Conservation (phyloP, 78 protist species). For the Protostelium mycophagum region DNA sequence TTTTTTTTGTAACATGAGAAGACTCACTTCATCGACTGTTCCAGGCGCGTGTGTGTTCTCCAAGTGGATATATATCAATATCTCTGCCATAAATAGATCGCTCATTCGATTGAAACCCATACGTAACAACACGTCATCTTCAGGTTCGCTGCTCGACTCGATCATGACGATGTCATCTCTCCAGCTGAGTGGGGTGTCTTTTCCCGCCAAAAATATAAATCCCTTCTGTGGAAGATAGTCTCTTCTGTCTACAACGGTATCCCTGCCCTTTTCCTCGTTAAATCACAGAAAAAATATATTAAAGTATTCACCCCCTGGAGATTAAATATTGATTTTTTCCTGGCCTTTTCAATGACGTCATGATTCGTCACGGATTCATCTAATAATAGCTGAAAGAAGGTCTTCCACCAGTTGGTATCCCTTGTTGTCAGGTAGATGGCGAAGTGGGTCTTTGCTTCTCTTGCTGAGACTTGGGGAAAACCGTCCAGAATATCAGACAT, state of each 20-base stretch:
- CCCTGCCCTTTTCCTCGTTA: too few relatives aligned
- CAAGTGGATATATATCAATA: not conserved
- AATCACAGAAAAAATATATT: too few relatives aligned
- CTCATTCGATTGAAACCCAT: not conserved
- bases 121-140: not conserved
- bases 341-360: too few relatives aligned
- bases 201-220: not conserved
- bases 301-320: too few relatives aligned
- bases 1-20: too few relatives aligned
- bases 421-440: not conserved
- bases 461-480: too few relatives aligned
- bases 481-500: not conserved
- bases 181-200: not conserved
- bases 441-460: not conserved
- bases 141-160: not conserved
- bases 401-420: not conserved
- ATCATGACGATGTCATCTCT: not conserved
- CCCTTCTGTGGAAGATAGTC: not conserved
- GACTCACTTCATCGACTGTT: not conserved
- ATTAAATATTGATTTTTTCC: too few relatives aligned
- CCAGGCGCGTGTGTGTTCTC: not conserved
- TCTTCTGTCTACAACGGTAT: not conserved
- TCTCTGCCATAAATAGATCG: not conserved
- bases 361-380: not conserved
- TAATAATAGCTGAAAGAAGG: not conserved